These are phyloP conservation scores for Leccinum fallax DNA, from an alignment of 1,284 basidiomycete species.

Conservation along the genomic window DNA sequence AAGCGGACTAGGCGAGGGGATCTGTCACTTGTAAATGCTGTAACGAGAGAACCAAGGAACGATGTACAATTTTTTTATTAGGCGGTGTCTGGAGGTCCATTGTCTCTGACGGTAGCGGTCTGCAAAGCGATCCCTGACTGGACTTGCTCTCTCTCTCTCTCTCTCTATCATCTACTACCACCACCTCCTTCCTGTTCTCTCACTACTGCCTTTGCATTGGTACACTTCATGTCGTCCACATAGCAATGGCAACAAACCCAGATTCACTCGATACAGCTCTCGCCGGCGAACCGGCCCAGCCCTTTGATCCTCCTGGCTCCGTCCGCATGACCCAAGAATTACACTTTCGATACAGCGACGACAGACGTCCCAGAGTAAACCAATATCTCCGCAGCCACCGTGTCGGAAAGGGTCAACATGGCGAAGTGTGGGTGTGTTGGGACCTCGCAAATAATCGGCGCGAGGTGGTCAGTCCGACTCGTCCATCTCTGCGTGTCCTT, in stretches of 20 bases:
- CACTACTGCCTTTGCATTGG: constrained; percentile 4
- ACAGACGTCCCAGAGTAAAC: constrained; percentile 64
- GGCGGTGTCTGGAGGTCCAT: constrained; percentile 35
- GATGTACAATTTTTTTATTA: constrained; percentile 22
- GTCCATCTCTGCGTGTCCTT: constrained; percentile 7
- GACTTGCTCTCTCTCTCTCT: constrained; percentile 4
- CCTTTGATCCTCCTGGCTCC: constrained; percentile 48
- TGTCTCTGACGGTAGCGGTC: constrained; percentile 5
- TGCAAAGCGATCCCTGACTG: constrained; percentile 14
- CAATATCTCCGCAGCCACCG: constrained; percentile 72
- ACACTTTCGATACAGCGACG: constrained; percentile 38
- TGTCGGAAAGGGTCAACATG: constrained; percentile 83
- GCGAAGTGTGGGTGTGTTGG: constrained; percentile 74
- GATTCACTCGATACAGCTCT: constrained; percentile 25
- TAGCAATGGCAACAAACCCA: constrained; percentile 29
- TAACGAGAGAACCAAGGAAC: constrained; percentile 21
- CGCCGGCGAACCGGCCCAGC: constrained; percentile 30
- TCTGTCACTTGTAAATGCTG: constrained; percentile 12
- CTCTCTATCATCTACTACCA: constrained; percentile 18
- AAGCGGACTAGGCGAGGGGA: constrained; percentile 8
- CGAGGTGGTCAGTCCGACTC: constrained; percentile 41
- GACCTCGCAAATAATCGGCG: constrained; percentile 49
- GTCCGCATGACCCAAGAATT: constrained; percentile 66
- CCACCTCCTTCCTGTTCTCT: constrained; percentile 14
- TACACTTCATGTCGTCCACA: constrained; percentile 30